These are phyloP conservation scores for Pseudognaphalium luteoalbum DNA, from an alignment of 129 eudicot genomes.

Conservation along the genomic window DNA sequence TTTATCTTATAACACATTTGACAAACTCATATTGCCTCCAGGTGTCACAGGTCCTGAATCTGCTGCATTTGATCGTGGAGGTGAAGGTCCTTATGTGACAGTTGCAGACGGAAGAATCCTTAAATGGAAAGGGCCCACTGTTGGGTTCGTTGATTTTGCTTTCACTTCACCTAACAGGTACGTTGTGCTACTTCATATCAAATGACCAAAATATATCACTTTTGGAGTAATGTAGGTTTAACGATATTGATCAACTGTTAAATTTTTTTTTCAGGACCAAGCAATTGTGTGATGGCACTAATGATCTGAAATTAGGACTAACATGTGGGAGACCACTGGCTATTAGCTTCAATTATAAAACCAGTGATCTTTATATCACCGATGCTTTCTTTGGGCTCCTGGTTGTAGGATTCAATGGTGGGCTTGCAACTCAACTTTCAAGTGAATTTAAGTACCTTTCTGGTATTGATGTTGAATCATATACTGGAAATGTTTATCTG, in stretches of 20 bases:
- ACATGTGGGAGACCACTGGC: conserved; percentile 47
- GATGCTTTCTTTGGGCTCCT: conserved; percentile 36
- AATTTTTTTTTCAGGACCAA: conserved; percentile 37
- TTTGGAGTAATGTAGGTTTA: not conserved
- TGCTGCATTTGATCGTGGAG: conserved; percentile 37
- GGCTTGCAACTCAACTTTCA: conserved; percentile 35
- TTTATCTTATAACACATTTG: conserved; percentile 24
- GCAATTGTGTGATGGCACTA: conserved; percentile 39
- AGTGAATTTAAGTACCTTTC: conserved; percentile 23
- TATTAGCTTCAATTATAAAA: conserved; percentile 38
- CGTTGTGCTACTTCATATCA: conserved; percentile 7
- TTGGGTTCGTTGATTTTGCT: conserved; percentile 42
- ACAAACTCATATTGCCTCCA: conserved; percentile 40
- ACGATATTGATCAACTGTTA: not conserved
- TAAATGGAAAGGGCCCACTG: conserved; percentile 38
- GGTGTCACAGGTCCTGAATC: conserved; percentile 43
- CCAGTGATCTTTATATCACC: conserved; percentile 36
- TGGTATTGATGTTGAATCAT: conserved; percentile 33
- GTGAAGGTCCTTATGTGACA: conserved; percentile 45
- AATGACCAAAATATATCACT: not conserved
- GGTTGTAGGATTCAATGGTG: conserved; percentile 35
- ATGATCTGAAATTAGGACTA: conserved; percentile 29
- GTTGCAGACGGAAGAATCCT: conserved; percentile 50
- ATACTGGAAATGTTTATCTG: conserved; percentile 24
- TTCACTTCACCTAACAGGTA: conserved; percentile 47